phyloP scores from a whole-genome alignment of 305 asterid species.

The Fraxinus xanthoxyloides region DNA sequence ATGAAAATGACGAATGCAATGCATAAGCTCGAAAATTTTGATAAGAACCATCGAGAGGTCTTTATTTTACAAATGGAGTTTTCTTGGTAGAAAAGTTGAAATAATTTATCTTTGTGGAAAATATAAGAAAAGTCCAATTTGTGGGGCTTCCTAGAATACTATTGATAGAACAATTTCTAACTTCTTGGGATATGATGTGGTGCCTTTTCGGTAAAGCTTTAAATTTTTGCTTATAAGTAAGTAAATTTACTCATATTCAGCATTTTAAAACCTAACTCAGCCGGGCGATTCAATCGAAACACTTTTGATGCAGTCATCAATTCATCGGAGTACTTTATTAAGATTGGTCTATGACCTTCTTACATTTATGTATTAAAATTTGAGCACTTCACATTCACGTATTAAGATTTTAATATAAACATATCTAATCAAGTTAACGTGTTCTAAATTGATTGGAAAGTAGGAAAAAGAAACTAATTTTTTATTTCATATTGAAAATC shows the following conservation, averaged over 20 bases:
- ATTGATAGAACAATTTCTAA: neutral
- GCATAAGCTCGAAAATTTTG: neutral
- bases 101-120: neutral
- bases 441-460: too few relatives aligned
- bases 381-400: too few relatives aligned
- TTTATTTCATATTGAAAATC: too few relatives aligned
- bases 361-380: too few relatives aligned
- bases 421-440: too few relatives aligned
- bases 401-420: too few relatives aligned
- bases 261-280: neutral
- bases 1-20: neutral
- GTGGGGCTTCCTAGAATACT: neutral
- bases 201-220: neutral
- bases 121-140: neutral
- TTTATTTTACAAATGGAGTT: neutral
- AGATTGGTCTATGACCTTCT: neutral
- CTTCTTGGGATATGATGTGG: neutral
- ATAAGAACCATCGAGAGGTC: neutral
- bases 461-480: too few relatives aligned
- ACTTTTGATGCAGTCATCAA: neutral
- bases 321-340: neutral
- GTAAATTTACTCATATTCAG: neutral
- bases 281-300: neutral
- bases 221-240: neutral
- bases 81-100: neutral